A percentile compares a stretch with the other conserved stretches of the same genome.
These are phyloP conservation scores for Chlamydomonas incerta DNA, from an alignment of 139 green algal genomes.

Conservation along the genomic window DNA sequence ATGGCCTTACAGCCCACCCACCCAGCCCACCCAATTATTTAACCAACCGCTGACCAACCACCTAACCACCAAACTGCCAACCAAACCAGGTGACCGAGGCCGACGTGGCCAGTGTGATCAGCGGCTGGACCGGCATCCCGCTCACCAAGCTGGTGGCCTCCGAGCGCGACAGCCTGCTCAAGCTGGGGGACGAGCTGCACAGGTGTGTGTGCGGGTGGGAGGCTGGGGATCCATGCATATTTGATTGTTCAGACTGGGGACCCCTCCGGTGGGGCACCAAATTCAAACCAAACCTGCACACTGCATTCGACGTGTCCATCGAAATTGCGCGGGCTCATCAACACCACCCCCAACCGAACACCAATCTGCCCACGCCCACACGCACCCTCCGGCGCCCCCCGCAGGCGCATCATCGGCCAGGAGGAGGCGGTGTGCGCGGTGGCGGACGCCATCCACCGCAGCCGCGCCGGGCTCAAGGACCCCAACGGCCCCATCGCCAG, in stretches of 20 bases:
- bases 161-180: slow-evolving; percentile 88
- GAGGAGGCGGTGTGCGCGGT: slow-evolving; percentile 86
- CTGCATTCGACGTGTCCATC: too few species aligned
- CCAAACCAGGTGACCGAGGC: slow-evolving; percentile 53
- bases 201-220: not conserved
- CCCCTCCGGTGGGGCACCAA: too few species aligned
- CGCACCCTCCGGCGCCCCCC: not conserved
- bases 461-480: slow-evolving; percentile 86
- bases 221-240: too few species aligned
- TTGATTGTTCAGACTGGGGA: too few species aligned
- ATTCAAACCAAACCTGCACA: too few species aligned
- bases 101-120: slow-evolving; percentile 66
- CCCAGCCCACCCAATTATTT: too few species aligned
- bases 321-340: too few species aligned
- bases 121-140: slow-evolving; percentile 87
- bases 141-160: slow-evolving; percentile 88
- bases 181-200: slow-evolving; percentile 58
- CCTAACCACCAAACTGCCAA: too few species aligned
- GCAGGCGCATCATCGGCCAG: slow-evolving; percentile 61
- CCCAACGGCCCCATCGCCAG: slow-evolving; percentile 93
- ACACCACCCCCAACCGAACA: too few species aligned
- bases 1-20: too few species aligned
- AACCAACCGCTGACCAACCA: too few species aligned
- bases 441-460: slow-evolving; percentile 94
- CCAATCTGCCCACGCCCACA: too few species aligned